phyloP scores from a whole-genome alignment of 805 yeast genomes.

The Saccharomycopsis olivae region DNA sequence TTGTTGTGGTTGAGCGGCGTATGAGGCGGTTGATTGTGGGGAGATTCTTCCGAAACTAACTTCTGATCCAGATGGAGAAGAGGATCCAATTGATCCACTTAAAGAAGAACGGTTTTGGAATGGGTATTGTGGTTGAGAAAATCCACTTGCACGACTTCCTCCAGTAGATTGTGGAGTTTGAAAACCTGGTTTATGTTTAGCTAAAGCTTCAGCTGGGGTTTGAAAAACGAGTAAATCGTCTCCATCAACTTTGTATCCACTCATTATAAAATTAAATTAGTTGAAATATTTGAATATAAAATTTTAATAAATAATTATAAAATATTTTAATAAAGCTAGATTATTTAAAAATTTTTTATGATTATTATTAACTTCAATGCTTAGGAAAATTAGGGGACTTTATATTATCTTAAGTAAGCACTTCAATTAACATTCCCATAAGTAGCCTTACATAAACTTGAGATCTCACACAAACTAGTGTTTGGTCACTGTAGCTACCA shows the following conservation, averaged over 20 bases:
- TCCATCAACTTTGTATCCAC: conserved; percentile 18
- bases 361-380: too few relatives aligned
- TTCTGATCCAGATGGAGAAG: conserved; percentile 15
- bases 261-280: conserved; percentile 5
- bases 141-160: conserved; percentile 8
- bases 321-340: too few relatives aligned
- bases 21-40: conserved; percentile 17
- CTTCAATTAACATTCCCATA: too few relatives aligned
- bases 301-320: not conserved
- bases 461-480: too few relatives aligned
- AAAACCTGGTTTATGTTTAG: conserved; percentile 13
- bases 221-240: conserved; percentile 18
- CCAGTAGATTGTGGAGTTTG: conserved; percentile 18
- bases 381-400: too few relatives aligned
- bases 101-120: conserved; percentile 15
- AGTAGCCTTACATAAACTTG: too few relatives aligned
- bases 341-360: too few relatives aligned
- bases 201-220: conserved; percentile 19
- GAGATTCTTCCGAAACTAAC: conserved; percentile 13
- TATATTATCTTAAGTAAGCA: too few relatives aligned
- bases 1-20: too few relatives aligned
- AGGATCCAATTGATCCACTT: conserved; percentile 11
- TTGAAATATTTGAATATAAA: not conserved
- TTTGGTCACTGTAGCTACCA: too few relatives aligned
- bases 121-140: conserved; percentile 17